Percentiles rank a stretch among this genome's conserved stretches.
Evolutionary conservation across 495 filamentous ascomycete genomes (phyloP).

Genomic region (Rhizodiscina lignyota): DNA sequence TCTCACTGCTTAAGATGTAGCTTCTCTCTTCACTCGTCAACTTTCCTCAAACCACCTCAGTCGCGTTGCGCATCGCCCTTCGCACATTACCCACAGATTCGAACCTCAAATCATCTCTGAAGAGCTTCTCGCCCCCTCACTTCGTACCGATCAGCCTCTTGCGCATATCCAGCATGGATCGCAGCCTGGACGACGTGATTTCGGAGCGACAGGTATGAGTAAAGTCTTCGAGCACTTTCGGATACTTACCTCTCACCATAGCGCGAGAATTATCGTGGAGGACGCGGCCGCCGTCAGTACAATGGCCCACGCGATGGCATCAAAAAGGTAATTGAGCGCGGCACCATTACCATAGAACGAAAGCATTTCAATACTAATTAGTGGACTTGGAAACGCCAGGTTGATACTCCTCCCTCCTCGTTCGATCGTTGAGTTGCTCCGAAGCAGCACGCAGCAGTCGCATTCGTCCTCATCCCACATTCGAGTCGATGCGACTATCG

Average conservation of each 20-base stretch:
- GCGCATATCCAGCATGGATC: too few relatives aligned
- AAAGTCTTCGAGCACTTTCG: too few relatives aligned
- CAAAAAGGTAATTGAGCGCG: constrained; percentile 12
- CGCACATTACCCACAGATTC: too few relatives aligned
- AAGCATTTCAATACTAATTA: too few relatives aligned
- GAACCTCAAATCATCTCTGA: too few relatives aligned
- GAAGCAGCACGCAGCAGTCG: not conserved
- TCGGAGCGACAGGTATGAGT: constrained; percentile 1
- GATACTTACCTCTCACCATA: too few relatives aligned
- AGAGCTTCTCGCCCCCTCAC: too few relatives aligned
- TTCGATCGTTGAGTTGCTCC: constrained; percentile 1
- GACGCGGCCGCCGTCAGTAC: constrained; percentile 8
- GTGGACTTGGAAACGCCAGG: too few relatives aligned
- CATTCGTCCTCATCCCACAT: constrained; percentile 2
- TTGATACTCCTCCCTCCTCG: constrained; percentile 13
- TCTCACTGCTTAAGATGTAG: too few relatives aligned
- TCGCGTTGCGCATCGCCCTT: too few relatives aligned
- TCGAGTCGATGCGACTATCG: constrained; percentile 1
- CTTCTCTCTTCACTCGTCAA: not conserved
- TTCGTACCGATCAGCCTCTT: too few relatives aligned
- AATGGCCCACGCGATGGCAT: constrained; percentile 14
- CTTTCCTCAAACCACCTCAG: not conserved
- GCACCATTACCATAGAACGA: too few relatives aligned
- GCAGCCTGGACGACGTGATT: constrained; percentile 1
- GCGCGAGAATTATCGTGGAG: constrained; percentile 2